Percentiles rank a stretch among this genome's conserved stretches.
phyloP scores from a whole-genome alignment of 2,329 filamentous ascomycete genomes.

The Beauveria brongniartii region DNA sequence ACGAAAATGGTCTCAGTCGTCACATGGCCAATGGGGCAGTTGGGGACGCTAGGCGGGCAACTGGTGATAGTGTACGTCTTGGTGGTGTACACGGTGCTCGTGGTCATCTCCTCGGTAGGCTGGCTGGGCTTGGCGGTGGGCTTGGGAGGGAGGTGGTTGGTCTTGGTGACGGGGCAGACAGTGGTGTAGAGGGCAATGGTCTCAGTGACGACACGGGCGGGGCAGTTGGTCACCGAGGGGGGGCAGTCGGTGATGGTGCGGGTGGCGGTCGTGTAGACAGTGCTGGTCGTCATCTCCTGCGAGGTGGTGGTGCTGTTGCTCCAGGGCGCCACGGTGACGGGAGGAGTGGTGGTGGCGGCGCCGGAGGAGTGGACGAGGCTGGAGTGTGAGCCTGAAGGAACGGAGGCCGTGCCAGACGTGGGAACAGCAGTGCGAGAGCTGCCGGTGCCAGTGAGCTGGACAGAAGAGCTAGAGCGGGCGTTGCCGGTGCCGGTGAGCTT shows the following conservation, averaged over 20 bases:
- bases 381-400: neutral
- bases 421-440: neutral
- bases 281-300: slow-evolving; percentile 13
- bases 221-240: slow-evolving; percentile 14
- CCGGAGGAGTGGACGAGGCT: neutral
- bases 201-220: slow-evolving; percentile 13
- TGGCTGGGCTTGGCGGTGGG: neutral
- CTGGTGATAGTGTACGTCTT: slow-evolving; percentile 14
- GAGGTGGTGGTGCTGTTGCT: slow-evolving; percentile 4
- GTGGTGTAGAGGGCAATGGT: slow-evolving; percentile 7
- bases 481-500: neutral
- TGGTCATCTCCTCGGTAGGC: slow-evolving; percentile 9
- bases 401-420: neutral
- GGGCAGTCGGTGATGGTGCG: slow-evolving; percentile 15
- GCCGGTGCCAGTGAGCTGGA: neutral
- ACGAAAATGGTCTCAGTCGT: slow-evolving; percentile 10
- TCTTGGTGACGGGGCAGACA: slow-evolving; percentile 10
- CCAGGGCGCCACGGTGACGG: neutral
- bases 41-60: slow-evolving; percentile 12
- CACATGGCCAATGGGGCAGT: slow-evolving; percentile 14
- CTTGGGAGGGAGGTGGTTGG: slow-evolving; percentile 1
- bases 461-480: neutral
- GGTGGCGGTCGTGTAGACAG: slow-evolving; percentile 12
- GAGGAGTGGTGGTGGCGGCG: neutral
- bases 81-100: slow-evolving; percentile 14